Evolutionary conservation across 441 rosid species (phyloP).

Genomic region (Gossypium trilobum): DNA sequence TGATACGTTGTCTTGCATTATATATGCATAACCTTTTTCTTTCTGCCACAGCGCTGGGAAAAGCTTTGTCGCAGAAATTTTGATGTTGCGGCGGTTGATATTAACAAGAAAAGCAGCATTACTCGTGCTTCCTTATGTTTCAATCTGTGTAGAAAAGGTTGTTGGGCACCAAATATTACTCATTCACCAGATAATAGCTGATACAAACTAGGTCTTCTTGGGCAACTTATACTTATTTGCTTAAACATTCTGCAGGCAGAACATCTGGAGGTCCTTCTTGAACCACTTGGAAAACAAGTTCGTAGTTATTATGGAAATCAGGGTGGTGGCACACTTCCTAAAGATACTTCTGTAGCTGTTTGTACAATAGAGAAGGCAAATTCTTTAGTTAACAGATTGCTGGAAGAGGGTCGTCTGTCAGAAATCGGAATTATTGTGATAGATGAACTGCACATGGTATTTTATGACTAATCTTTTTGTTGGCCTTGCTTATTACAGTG

Average conservation of each 20-base stretch:
- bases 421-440: conserved; percentile 92
- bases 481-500: background rate
- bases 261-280: conserved; percentile 82
- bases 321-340: conserved; percentile 96
- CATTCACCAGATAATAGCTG: conserved; percentile 13
- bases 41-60: conserved; percentile 76
- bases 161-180: conserved; percentile 4
- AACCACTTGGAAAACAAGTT: conserved; percentile 88
- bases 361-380: conserved; percentile 99
- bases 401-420: conserved; percentile 91
- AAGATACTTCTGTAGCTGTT: conserved; percentile 92
- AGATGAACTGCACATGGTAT: conserved; percentile 98
- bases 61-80: conserved; percentile 97
- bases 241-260: conserved; percentile 58
- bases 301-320: conserved; percentile 92
- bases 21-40: conserved; percentile 21
- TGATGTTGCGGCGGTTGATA: conserved; percentile 84
- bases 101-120: conserved; percentile 76
- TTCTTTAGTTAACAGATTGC: conserved; percentile 71
- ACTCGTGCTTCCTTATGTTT: conserved; percentile 95
- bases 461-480: conserved; percentile 10
- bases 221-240: background rate
- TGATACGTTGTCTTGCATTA: conserved; percentile 6
- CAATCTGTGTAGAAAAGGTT: conserved; percentile 94
- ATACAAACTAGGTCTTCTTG: conserved; percentile 9